Percentiles rank a stretch among this genome's conserved stretches.
Conservation (phyloP, 2,329 filamentous ascomycete genomes). For the Exophiala viscosa region DNA sequence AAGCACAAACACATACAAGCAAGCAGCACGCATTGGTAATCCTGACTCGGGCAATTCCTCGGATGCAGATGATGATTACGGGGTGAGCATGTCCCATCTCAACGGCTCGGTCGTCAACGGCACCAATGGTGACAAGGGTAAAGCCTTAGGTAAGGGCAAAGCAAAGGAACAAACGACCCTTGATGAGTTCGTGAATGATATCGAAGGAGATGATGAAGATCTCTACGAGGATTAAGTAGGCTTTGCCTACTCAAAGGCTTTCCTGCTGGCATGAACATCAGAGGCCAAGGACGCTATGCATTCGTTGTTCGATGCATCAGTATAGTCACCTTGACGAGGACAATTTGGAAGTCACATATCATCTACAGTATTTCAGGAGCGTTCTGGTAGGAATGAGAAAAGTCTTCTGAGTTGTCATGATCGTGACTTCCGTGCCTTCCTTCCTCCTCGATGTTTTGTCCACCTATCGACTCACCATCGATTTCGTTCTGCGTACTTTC, state of each 20-base stretch:
- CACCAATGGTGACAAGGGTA: conserved; percentile 30
- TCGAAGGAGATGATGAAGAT: conserved; percentile 23
- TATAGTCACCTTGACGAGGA: too few relatives aligned
- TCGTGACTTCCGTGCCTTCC: too few relatives aligned
- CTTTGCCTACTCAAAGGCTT: background rate
- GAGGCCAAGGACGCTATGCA: background rate
- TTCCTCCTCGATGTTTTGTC: too few relatives aligned
- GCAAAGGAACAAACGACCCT: conserved; percentile 8
- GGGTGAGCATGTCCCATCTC: conserved; percentile 32
- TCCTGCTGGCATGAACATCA: background rate
- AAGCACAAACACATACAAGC: conserved; percentile 9
- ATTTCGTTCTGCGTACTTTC: too few relatives aligned
- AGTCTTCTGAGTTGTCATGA: too few relatives aligned
- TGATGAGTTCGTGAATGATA: conserved; percentile 29
- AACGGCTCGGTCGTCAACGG: conserved; percentile 31
- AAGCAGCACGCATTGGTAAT: conserved; percentile 23
- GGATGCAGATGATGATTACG: conserved; percentile 35
- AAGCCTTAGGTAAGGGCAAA: conserved; percentile 40
- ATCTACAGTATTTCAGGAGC: too few relatives aligned
- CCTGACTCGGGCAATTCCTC: conserved; percentile 27
- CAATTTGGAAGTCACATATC: too few relatives aligned
- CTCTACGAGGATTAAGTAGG: conserved; percentile 18
- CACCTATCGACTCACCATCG: too few relatives aligned
- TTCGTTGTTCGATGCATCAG: background rate
- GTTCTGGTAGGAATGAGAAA: too few relatives aligned